These are phyloP conservation scores for Thoreauomyces humboldtii DNA, from an alignment of 192 early-diverging fungal species.

Conservation along the genomic window DNA sequence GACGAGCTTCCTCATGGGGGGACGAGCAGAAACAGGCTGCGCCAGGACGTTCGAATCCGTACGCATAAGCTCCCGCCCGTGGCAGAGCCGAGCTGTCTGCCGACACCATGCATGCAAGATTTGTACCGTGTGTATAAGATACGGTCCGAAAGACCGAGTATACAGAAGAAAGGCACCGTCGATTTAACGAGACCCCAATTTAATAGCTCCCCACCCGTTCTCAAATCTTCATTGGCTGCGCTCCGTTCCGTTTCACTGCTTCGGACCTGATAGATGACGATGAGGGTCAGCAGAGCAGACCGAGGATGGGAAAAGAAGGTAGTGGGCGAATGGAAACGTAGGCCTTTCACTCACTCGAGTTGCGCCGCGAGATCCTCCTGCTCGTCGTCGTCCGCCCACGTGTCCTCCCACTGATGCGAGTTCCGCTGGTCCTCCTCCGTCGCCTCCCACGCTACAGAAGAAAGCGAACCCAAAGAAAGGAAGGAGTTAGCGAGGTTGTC, in stretches of 20 bases:
- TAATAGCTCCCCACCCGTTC: no score
- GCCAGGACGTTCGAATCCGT: no score
- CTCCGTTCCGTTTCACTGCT: conserved; percentile 10
- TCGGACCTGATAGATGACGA: conserved; percentile 1
- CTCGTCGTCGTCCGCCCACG: conserved; percentile 29
- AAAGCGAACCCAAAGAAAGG: background rate
- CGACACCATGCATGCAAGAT: no score
- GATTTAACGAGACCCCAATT: no score
- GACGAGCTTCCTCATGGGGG: no score
- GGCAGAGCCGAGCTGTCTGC: no score
- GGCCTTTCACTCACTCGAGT: conserved; percentile 8
- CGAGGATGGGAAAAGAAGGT: background rate
- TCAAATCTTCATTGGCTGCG: conserved; percentile 20
- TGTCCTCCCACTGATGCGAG: conserved; percentile 26
- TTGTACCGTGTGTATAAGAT: no score
- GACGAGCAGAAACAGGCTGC: no score
- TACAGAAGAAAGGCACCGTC: no score
- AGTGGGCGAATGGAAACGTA: background rate
- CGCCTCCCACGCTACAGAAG: conserved; percentile 19
- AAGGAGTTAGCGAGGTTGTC: no score
- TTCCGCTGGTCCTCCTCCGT: conserved; percentile 13
- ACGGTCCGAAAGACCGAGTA: no score
- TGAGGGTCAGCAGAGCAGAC: background rate
- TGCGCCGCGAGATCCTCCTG: conserved; percentile 19
- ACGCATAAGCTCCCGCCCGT: no score